Evolutionary conservation across 257 asterid genomes (phyloP).

Genomic region (Solanum dulcamara): DNA sequence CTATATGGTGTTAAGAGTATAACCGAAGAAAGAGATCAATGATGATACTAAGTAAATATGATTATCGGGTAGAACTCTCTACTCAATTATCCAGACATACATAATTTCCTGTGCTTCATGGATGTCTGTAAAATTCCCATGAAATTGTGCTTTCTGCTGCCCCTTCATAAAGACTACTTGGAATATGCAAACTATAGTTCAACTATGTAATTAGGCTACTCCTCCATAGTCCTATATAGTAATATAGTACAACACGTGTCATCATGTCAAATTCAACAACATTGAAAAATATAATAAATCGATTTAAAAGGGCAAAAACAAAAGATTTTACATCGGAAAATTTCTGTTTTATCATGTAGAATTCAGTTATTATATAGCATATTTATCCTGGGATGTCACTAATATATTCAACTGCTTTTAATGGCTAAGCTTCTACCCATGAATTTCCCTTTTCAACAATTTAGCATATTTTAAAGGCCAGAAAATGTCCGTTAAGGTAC

Average conservation of each 20-base stretch:
- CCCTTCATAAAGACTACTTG: neutral
- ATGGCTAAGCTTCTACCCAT: neutral
- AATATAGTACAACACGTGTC: neutral
- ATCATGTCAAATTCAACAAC: neutral
- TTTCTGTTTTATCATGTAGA: neutral
- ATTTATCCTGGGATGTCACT: neutral
- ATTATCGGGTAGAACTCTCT: neutral
- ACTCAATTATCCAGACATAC: neutral
- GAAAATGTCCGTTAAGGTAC: neutral
- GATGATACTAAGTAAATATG: neutral
- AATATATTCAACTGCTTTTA: neutral
- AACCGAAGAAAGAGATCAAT: neutral
- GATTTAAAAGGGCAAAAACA: neutral
- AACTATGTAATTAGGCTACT: neutral
- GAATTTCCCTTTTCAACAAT: neutral
- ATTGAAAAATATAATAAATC: neutral
- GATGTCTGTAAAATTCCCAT: neutral
- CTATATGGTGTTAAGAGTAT: neutral
- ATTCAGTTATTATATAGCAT: neutral
- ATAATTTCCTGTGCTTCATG: neutral
- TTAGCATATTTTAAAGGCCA: neutral
- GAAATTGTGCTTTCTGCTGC: neutral
- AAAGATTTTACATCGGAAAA: neutral
- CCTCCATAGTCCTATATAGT: neutral
- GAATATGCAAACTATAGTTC: neutral